Percentiles rank a stretch among this genome's conserved stretches.
These are phyloP conservation scores for Fusarium chaquense DNA, from an alignment of 2,329 filamentous ascomycete genomes.

Conservation along the genomic window DNA sequence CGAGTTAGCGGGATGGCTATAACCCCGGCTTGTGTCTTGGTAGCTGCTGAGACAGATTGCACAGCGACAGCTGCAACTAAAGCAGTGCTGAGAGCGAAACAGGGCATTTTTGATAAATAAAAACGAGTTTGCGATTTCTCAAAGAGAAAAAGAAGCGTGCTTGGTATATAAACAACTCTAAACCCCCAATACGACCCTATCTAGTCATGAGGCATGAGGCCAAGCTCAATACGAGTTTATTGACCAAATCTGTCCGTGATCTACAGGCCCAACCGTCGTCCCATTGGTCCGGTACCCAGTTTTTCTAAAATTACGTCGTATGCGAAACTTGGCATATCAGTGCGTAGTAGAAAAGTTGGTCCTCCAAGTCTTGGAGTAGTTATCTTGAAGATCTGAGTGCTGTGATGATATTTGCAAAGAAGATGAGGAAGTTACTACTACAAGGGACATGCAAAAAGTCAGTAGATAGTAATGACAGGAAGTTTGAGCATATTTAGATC, in stretches of 20 bases:
- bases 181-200: not conserved
- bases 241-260: not conserved
- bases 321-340: not conserved
- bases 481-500: too few species aligned
- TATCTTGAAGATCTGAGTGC: too few species aligned
- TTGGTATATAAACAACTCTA: not conserved
- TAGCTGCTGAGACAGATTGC: not conserved
- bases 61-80: not conserved
- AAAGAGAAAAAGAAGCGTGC: not conserved
- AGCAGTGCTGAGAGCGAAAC: not conserved
- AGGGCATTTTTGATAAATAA: not conserved
- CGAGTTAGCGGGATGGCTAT: slow-evolving; percentile 10
- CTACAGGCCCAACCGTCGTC: not conserved
- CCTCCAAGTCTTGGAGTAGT: too few species aligned
- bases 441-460: too few species aligned
- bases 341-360: not conserved
- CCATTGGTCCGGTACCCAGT: not conserved
- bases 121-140: too few species aligned
- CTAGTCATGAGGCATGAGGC: slow-evolving; percentile 8
- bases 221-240: not conserved
- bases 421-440: too few species aligned
- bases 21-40: not conserved
- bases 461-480: too few species aligned
- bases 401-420: too few species aligned
- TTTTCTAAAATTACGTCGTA: not conserved